Conservation (phyloP, 129 eudicot genomes). For the Lactuca saligna region DNA sequence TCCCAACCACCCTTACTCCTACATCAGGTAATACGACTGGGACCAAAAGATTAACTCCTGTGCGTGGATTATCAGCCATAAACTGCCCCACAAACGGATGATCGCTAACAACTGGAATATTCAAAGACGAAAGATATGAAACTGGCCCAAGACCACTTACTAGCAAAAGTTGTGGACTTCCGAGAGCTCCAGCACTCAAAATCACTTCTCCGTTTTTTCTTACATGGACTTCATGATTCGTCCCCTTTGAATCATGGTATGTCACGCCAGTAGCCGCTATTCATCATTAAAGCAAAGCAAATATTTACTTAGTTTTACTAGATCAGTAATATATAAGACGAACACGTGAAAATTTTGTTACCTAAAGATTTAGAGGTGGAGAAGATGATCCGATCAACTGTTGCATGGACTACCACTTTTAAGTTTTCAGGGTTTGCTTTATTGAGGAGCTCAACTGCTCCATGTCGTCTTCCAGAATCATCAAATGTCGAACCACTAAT, state of each 20-base stretch:
- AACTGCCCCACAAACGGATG: slow-evolving; percentile 33
- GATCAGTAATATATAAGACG: neutral
- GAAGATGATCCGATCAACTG: slow-evolving; percentile 37
- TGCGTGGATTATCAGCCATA: slow-evolving; percentile 30
- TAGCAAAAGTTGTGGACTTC: slow-evolving; percentile 44
- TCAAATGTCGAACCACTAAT: slow-evolving; percentile 38
- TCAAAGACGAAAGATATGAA: slow-evolving; percentile 11
- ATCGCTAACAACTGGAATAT: slow-evolving; percentile 21
- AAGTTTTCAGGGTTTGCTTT: slow-evolving; percentile 34
- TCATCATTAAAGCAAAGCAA: neutral
- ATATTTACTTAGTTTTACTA: neutral
- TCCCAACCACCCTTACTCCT: slow-evolving; percentile 23
- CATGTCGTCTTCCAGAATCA: slow-evolving; percentile 44
- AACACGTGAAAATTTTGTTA: neutral
- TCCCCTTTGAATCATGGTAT: slow-evolving; percentile 26
- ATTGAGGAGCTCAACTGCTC: slow-evolving; percentile 45
- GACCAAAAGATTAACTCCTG: slow-evolving; percentile 4
- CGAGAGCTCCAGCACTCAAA: slow-evolving; percentile 38
- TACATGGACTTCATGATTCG: slow-evolving; percentile 22
- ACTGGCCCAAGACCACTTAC: slow-evolving; percentile 28
- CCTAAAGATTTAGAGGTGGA: slow-evolving; percentile 7
- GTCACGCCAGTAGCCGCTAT: slow-evolving; percentile 31
- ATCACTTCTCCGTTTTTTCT: slow-evolving; percentile 35
- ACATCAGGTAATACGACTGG: slow-evolving; percentile 10
- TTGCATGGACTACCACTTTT: slow-evolving; percentile 39